phyloP scores from a whole-genome alignment of 1,284 basidiomycete genomes.

The Ceratobasidium sp. region DNA sequence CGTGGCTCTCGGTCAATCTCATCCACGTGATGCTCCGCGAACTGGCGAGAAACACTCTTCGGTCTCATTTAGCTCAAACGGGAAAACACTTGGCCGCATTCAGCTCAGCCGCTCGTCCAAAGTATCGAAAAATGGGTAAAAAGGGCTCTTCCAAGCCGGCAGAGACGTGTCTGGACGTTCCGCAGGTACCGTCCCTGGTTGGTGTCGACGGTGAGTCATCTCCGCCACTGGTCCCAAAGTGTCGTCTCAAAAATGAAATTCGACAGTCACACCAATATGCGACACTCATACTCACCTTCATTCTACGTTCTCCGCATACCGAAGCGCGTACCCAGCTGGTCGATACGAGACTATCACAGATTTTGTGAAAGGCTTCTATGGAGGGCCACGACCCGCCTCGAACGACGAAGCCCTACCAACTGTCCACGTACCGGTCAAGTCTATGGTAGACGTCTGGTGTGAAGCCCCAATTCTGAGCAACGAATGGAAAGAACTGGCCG shows the following conservation, averaged over 20 bases:
- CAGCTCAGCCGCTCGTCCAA: not conserved
- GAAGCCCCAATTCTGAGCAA: constrained; percentile 67
- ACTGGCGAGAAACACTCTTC: not conserved
- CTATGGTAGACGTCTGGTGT: constrained; percentile 83
- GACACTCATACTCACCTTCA: constrained; percentile 83
- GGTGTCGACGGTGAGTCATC: constrained; percentile 24
- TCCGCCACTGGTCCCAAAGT: not conserved
- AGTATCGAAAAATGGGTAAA: constrained; percentile 42
- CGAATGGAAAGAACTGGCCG: constrained; percentile 73
- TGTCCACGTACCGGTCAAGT: constrained; percentile 44
- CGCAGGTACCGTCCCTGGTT: constrained; percentile 39
- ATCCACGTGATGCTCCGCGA: constrained; percentile 22
- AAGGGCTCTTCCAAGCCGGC: constrained; percentile 40
- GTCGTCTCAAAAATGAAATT: not conserved
- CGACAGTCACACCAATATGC: constrained; percentile 58
- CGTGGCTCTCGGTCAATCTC: not conserved
- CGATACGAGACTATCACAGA: constrained; percentile 62
- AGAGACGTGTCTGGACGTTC: constrained; percentile 41
- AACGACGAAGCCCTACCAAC: constrained; percentile 20
- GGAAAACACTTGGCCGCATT: not conserved
- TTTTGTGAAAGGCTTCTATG: constrained; percentile 68
- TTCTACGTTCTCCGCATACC: constrained; percentile 70
- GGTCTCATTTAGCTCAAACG: not conserved
- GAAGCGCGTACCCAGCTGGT: constrained; percentile 62
- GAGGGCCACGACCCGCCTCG: not conserved